Percentiles rank a stretch among this genome's conserved stretches.
Conservation (phyloP, 768 basidiomycete species). For the Saitozyma podzolica region DNA sequence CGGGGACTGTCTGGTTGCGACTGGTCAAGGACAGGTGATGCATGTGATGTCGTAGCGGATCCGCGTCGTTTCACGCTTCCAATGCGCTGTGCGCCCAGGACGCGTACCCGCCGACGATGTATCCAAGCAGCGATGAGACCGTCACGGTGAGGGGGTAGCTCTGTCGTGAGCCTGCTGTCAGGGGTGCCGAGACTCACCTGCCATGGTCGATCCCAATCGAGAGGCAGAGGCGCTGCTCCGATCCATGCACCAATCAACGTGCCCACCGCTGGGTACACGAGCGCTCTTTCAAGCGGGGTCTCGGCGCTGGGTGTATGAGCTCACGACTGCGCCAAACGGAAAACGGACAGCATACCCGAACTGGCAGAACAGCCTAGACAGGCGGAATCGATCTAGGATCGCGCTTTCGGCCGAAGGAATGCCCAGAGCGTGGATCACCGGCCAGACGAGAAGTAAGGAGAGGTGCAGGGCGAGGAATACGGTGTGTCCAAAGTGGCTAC, state of each 20-base stretch:
- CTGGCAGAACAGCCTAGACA: slow-evolving; percentile 70
- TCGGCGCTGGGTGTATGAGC: slow-evolving; percentile 55
- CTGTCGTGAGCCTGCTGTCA: too few species aligned
- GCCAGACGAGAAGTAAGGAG: slow-evolving; percentile 65
- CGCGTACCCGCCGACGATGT: too few species aligned
- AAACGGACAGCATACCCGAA: too few species aligned
- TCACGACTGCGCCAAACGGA: slow-evolving; percentile 70
- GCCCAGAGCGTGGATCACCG: slow-evolving; percentile 71
- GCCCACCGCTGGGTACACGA: slow-evolving; percentile 77
- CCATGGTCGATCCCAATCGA: slow-evolving; percentile 98
- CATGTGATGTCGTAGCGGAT: too few species aligned
- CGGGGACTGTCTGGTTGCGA: slow-evolving; percentile 50
- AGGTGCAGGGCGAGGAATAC: slow-evolving; percentile 69
- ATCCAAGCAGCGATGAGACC: too few species aligned
- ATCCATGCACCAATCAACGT: slow-evolving; percentile 74
- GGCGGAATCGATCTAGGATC: slow-evolving; percentile 63
- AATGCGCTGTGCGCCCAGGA: too few species aligned
- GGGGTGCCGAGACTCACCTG: slow-evolving; percentile 63
- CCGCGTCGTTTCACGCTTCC: too few species aligned
- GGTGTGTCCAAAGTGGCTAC: slow-evolving; percentile 64
- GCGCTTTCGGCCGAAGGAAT: slow-evolving; percentile 58
- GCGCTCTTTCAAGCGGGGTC: slow-evolving; percentile 70
- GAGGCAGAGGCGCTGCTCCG: slow-evolving; percentile 78
- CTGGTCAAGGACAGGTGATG: slow-evolving; percentile 1
- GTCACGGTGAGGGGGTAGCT: too few species aligned